Conservation (phyloP, 192 early-diverging fungal genomes). For the Coemansia sp. region DNA sequence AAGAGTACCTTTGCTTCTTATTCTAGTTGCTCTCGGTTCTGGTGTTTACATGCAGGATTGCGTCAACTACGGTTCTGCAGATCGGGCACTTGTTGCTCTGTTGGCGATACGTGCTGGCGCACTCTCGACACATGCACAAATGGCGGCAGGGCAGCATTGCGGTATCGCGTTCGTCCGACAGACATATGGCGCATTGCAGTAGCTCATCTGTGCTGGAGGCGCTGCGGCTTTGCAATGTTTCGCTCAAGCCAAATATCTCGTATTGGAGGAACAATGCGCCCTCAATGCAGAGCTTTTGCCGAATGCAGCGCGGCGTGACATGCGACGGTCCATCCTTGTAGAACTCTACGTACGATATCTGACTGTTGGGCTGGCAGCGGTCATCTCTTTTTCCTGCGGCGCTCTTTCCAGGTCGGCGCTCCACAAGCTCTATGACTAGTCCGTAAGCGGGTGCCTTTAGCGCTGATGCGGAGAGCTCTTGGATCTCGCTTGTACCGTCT, state of each 20-base stretch:
- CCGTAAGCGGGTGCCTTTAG: conserved; percentile 44
- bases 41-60: conserved; percentile 35
- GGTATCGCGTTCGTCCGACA: conserved; percentile 70
- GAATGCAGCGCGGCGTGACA: conserved; percentile 37
- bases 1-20: background rate
- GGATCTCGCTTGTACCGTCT: conserved; percentile 24
- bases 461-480: conserved; percentile 19
- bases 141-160: conserved; percentile 79
- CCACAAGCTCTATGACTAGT: conserved; percentile 40
- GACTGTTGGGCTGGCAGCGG: conserved; percentile 8
- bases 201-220: conserved; percentile 30
- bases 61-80: conserved; percentile 44
- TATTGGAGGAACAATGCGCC: conserved; percentile 34
- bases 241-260: conserved; percentile 46
- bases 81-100: conserved; percentile 56
- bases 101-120: conserved; percentile 65
- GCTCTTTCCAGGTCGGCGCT: conserved; percentile 5
- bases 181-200: conserved; percentile 75
- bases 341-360: conserved; percentile 47
- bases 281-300: conserved; percentile 42
- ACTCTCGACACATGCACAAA: conserved; percentile 72
- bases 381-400: background rate
- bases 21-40: background rate
- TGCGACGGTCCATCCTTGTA: conserved; percentile 30
- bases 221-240: conserved; percentile 16